A percentile compares a stretch with the other conserved stretches of the same genome.
Conservation (phyloP, 2,329 filamentous ascomycete species). For the Basipetospora chlamydospora region DNA sequence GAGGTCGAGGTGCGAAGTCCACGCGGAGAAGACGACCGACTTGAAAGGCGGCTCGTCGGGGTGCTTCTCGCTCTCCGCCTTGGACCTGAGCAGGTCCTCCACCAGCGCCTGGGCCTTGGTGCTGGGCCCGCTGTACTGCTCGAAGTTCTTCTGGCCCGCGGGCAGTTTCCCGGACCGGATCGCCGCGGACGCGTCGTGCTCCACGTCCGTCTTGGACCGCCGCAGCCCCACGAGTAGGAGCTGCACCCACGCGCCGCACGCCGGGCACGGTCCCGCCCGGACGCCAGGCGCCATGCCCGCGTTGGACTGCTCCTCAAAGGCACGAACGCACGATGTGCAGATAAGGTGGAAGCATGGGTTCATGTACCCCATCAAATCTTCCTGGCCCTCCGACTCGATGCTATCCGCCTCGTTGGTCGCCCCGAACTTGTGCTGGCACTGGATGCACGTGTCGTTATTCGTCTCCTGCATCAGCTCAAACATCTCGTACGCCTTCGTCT, state of each 20-base stretch:
- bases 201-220: slow-evolving; percentile 40
- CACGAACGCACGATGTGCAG: slow-evolving; percentile 57
- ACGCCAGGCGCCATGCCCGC: slow-evolving; percentile 21
- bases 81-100: slow-evolving; percentile 53
- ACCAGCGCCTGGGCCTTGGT: slow-evolving; percentile 82
- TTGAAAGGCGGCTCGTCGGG: slow-evolving; percentile 65
- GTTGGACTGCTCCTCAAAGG: slow-evolving; percentile 39
- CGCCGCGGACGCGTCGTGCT: slow-evolving; percentile 34
- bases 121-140: slow-evolving; percentile 69
- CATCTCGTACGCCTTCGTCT: slow-evolving; percentile 71
- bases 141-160: slow-evolving; percentile 12
- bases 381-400: slow-evolving; percentile 42
- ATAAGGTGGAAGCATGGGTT: slow-evolving; percentile 79
- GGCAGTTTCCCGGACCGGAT: slow-evolving; percentile 18
- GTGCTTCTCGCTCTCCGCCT: slow-evolving; percentile 43
- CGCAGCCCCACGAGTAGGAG: slow-evolving; percentile 55
- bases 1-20: slow-evolving; percentile 87
- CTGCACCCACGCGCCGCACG: slow-evolving; percentile 51
- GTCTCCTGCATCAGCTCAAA: slow-evolving; percentile 74
- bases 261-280: slow-evolving; percentile 42
- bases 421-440: slow-evolving; percentile 53
- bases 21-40: slow-evolving; percentile 89
- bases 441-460: slow-evolving; percentile 57
- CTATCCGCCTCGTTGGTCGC: slow-evolving; percentile 38
- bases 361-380: slow-evolving; percentile 61